A percentile compares a stretch with the other conserved stretches of the same genome.
Evolutionary conservation across 2,329 filamentous ascomycete species (phyloP).

Genomic region (Xylariaceae sp.): DNA sequence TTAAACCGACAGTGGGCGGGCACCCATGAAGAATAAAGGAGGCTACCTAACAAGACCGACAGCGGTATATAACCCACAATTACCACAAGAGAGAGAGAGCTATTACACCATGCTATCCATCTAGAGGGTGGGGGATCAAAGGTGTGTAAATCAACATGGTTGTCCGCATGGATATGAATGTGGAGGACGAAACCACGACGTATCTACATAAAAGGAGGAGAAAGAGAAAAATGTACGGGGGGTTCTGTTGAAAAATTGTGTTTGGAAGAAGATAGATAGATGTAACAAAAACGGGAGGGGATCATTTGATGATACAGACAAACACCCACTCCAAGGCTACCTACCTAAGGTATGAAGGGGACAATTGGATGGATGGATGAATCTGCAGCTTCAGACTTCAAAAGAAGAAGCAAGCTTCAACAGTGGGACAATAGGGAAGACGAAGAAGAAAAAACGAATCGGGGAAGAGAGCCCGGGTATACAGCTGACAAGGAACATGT

Average conservation of each 20-base stretch:
- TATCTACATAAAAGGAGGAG: background rate
- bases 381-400: too few relatives aligned
- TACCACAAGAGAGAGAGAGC: too few relatives aligned
- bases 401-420: too few relatives aligned
- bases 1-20: too few relatives aligned
- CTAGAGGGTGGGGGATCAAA: too few relatives aligned
- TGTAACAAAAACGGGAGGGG: constrained; percentile 10
- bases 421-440: background rate
- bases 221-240: background rate
- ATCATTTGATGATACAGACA: constrained; percentile 8
- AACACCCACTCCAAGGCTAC: too few relatives aligned
- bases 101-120: too few relatives aligned
- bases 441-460: background rate
- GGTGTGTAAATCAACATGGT: background rate
- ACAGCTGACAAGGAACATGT: constrained; percentile 4
- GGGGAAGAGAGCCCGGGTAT: constrained; percentile 10
- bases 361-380: background rate
- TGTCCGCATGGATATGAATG: background rate
- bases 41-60: too few relatives aligned
- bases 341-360: background rate
- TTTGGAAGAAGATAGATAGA: background rate
- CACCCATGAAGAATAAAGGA: too few relatives aligned
- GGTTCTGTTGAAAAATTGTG: background rate
- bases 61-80: too few relatives aligned
- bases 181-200: background rate